A percentile compares a stretch with the other conserved stretches of the same genome.
Evolutionary conservation across 495 filamentous ascomycete genomes (phyloP).

Genomic region (Neurospora hispaniola): DNA sequence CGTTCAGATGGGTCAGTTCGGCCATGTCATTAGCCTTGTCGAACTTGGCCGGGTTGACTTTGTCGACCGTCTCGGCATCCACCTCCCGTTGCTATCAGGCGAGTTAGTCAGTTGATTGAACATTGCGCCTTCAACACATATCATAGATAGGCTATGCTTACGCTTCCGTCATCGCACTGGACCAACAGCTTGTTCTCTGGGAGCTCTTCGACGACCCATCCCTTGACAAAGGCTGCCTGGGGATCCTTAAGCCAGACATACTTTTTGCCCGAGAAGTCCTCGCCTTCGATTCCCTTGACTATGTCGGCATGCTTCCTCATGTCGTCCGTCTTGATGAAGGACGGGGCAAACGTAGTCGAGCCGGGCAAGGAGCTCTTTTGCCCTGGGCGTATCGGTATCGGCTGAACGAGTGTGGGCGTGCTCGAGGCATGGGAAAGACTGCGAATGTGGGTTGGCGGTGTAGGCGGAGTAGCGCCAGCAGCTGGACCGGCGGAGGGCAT

Average conservation of each 20-base stretch:
- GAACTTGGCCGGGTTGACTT: conserved; percentile 98
- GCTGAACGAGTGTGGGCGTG: conserved; percentile 17
- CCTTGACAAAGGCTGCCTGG: conserved; percentile 78
- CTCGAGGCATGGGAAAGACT: conserved; percentile 34
- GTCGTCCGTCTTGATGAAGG: conserved; percentile 84
- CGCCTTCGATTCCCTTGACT: conserved; percentile 74
- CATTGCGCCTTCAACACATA: background rate
- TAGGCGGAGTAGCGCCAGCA: conserved; percentile 12
- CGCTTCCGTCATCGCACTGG: conserved; percentile 88
- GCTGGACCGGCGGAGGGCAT: background rate
- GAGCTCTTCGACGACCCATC: conserved; percentile 78
- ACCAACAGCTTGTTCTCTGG: conserved; percentile 59
- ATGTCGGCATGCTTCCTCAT: conserved; percentile 52
- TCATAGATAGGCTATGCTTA: conserved; percentile 32
- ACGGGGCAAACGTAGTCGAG: conserved; percentile 81
- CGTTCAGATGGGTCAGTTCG: conserved; percentile 93
- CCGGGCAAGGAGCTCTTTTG: conserved; percentile 46
- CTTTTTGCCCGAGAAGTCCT: conserved; percentile 97
- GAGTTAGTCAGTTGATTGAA: conserved; percentile 13
- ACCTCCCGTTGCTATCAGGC: conserved; percentile 68
- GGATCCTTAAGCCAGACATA: conserved; percentile 95
- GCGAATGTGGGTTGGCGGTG: conserved; percentile 27
- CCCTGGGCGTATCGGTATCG: conserved; percentile 17
- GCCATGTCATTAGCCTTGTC: conserved; percentile 99
- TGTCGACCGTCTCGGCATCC: conserved; percentile 78